A percentile compares a stretch with the other conserved stretches of the same genome.
Conservation (phyloP, 1,139 yeast genomes). For the Kodamaea suecica region DNA sequence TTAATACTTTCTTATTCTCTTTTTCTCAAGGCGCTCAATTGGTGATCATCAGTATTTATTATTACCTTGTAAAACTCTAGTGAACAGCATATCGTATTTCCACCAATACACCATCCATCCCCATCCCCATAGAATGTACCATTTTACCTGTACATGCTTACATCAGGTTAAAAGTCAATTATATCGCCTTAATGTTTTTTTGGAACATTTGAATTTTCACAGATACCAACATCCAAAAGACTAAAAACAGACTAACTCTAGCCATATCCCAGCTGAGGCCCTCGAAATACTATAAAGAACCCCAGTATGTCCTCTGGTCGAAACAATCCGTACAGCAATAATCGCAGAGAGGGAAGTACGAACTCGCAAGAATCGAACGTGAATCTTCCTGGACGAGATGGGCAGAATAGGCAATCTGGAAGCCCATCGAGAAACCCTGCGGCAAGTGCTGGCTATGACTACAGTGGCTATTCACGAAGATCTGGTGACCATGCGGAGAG, state of each 20-base stretch:
- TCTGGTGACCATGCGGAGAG: conserved; percentile 6
- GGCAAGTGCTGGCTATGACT: background rate
- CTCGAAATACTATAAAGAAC: background rate
- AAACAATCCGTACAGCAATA: conserved; percentile 9
- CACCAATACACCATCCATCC: too few relatives aligned
- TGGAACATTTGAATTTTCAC: too few relatives aligned
- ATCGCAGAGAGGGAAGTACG: conserved; percentile 8
- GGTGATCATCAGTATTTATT: too few relatives aligned
- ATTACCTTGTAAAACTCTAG: too few relatives aligned
- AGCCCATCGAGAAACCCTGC: background rate
- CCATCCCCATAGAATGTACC: too few relatives aligned
- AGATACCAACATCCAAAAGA: too few relatives aligned
- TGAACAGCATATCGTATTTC: too few relatives aligned
- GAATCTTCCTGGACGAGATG: conserved; percentile 2
- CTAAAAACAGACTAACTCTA: background rate
- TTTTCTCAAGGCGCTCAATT: too few relatives aligned
- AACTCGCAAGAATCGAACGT: conserved; percentile 1
- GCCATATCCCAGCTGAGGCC: too few relatives aligned
- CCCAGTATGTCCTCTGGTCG: conserved; percentile 1
- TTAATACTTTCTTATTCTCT: too few relatives aligned
- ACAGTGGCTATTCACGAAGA: conserved; percentile 7
- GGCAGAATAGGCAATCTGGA: background rate
- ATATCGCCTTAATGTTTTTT: too few relatives aligned
- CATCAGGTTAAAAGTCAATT: background rate
- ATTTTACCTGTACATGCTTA: too few relatives aligned